Conservation (phyloP, 345 rosid genomes). For the Citrus medica region DNA sequence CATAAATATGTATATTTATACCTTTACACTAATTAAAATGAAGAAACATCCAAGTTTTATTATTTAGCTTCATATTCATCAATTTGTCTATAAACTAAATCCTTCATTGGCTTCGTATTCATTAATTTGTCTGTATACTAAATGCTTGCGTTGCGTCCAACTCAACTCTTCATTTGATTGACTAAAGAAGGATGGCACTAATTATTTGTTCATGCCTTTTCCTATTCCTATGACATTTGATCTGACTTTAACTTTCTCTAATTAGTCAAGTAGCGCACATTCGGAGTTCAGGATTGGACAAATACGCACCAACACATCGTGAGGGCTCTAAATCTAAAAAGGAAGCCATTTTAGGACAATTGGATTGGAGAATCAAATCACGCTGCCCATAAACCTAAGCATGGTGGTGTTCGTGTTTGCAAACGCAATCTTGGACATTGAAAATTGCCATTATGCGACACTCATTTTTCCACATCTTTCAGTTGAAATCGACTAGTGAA, state of each 20-base stretch:
- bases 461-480: neutral
- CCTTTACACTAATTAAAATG: too few species aligned
- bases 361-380: neutral
- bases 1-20: too few species aligned
- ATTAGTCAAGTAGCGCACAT: neutral
- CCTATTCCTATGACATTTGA: too few species aligned
- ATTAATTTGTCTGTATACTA: too few species aligned
- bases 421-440: neutral
- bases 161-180: neutral
- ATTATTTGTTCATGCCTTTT: neutral
- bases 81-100: too few species aligned
- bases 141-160: too few species aligned
- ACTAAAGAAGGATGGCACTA: neutral
- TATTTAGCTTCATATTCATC: too few species aligned
- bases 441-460: neutral
- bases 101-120: too few species aligned
- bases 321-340: neutral
- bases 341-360: neutral
- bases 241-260: neutral
- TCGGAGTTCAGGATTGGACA: neutral
- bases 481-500: neutral
- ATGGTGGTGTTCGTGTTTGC: neutral
- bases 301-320: neutral
- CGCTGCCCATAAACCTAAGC: neutral
- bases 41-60: too few species aligned